Evolutionary conservation across 306 rosid species (phyloP), one percentile per base, ranked within the genome.

Genomic region (Oemleria cerasiformis): DNA sequence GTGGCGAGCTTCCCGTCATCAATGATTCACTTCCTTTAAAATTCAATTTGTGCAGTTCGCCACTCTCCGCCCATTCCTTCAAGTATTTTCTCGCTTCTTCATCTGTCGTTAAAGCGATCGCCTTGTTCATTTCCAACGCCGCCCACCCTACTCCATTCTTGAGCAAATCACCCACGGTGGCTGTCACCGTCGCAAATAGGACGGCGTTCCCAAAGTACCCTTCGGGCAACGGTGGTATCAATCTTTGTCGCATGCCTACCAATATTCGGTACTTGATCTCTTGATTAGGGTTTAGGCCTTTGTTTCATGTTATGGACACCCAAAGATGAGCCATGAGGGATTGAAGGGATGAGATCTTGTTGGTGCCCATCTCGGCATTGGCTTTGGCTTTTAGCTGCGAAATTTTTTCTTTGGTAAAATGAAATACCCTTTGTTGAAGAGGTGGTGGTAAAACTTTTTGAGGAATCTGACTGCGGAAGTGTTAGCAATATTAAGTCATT

Each of bases 1-100:
- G n/a, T 0, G 83, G 88, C 2, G 88, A 84, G 69, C 85, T 75
- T 13, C 85, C 63, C 0, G 48, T 64, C 9, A 0, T 21, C 38
- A 84, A 74, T 4, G 9, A 15, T 16, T 16, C 17, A 50, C 21
- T 17, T 16, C 21, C 21, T 34, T 20, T 17, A n/a, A n/a, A n/a
- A n/a, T n/a, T n/a, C n/a, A n/a, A n/a, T n/a, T n/a, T n/a, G n/a
- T n/a, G n/a, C n/a, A n/a, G n/a, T n/a, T n/a, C n/a, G n/a, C n/a
- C n/a, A n/a, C n/a, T n/a, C n/a, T n/a, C n/a, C 8, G 41, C 36
- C 74, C 65, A 70, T 11, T 11, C 19, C n/a, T 70, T 49, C 25
- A 70, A 48, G n/a, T 6, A 56, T 15, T 13, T n/a, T 20, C 2
- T 19, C 6, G 5, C 78, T 81, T 44, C 80, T 76, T 73, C 80